Percentiles rank a stretch among this genome's conserved stretches.
Conservation (phyloP, 73 alveolate species). For the Stentor coeruleus region DNA sequence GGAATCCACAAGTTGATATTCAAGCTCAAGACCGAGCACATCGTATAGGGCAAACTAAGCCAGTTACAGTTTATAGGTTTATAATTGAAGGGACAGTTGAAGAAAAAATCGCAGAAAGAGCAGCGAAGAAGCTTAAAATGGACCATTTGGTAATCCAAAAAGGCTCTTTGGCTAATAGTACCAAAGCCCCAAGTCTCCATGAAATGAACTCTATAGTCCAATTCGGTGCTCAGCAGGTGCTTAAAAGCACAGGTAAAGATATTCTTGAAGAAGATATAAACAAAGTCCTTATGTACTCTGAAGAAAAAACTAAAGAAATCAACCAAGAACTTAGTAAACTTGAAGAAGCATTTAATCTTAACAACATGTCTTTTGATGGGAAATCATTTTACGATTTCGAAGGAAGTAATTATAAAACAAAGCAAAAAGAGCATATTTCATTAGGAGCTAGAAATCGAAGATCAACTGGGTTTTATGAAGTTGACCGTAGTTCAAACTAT, state of each 20-base stretch:
- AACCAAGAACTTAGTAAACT: slow-evolving; percentile 61
- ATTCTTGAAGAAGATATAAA: slow-evolving; percentile 89
- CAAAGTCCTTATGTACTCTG: slow-evolving; percentile 80
- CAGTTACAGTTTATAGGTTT: slow-evolving; percentile 85
- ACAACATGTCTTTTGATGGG: slow-evolving; percentile 45
- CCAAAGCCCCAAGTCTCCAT: slow-evolving; percentile 48
- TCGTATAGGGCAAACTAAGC: slow-evolving; percentile 88
- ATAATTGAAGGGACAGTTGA: slow-evolving; percentile 94
- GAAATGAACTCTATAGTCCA: slow-evolving; percentile 77
- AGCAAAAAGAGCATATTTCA: slow-evolving; percentile 21
- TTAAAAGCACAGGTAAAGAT: slow-evolving; percentile 55
- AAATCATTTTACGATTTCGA: slow-evolving; percentile 48
- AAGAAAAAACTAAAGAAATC: slow-evolving; percentile 74
- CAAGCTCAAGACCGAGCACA: slow-evolving; percentile 94
- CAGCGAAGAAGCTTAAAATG: slow-evolving; percentile 88
- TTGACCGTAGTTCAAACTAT: slow-evolving; percentile 63
- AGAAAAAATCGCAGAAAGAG: slow-evolving; percentile 88
- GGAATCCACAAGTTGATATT: slow-evolving; percentile 97
- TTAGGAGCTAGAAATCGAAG: slow-evolving; percentile 46
- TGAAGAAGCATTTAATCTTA: slow-evolving; percentile 44
- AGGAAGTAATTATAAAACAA: slow-evolving; percentile 53
- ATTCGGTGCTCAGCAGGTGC: slow-evolving; percentile 61
- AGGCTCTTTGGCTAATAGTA: background rate
- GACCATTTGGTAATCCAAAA: slow-evolving; percentile 84
- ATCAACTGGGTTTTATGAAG: slow-evolving; percentile 57